Percentiles rank a stretch among this genome's conserved stretches.
These are phyloP conservation scores for Wickerhamiella qilinensis DNA, from an alignment of 805 yeast species.

Conservation along the genomic window DNA sequence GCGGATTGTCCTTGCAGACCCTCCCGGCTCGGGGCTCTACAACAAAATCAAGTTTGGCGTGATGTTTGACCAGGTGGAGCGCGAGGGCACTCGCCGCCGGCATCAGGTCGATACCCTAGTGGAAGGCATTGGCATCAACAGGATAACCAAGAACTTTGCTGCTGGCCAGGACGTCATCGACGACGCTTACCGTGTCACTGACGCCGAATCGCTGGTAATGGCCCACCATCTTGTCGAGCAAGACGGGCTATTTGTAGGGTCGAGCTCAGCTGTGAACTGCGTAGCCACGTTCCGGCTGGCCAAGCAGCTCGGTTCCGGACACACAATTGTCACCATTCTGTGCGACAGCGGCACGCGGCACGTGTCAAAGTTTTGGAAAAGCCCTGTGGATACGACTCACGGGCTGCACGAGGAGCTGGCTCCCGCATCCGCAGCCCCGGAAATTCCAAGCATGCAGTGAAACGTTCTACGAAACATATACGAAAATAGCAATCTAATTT, in stretches of 20 bases:
- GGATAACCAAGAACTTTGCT: constrained; percentile 68
- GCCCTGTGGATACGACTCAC: not conserved
- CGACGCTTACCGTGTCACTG: constrained; percentile 65
- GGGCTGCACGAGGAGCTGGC: no score
- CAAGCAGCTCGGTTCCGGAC: constrained; percentile 35
- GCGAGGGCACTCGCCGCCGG: constrained; percentile 83
- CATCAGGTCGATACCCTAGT: constrained; percentile 93
- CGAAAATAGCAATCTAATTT: no score
- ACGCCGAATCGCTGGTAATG: constrained; percentile 72
- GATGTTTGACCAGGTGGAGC: constrained; percentile 79
- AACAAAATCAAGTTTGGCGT: constrained; percentile 80
- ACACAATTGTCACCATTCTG: constrained; percentile 64
- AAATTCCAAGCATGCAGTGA: no score
- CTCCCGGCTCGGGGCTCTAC: constrained; percentile 86
- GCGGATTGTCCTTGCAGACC: constrained; percentile 66
- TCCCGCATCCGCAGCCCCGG: no score
- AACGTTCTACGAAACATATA: no score
- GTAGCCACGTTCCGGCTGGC: constrained; percentile 69
- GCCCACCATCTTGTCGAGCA: constrained; percentile 64
- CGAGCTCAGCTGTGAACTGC: constrained; percentile 86
- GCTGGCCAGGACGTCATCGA: constrained; percentile 58
- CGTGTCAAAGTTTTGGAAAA: constrained; percentile 79
- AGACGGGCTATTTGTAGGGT: constrained; percentile 86
- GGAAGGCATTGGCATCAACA: constrained; percentile 85
- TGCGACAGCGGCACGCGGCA: constrained; percentile 91